Percentiles rank a stretch among this genome's conserved stretches.
Conservation (phyloP, 2,329 filamentous ascomycete genomes). For the Furcasterigmium furcatum region DNA sequence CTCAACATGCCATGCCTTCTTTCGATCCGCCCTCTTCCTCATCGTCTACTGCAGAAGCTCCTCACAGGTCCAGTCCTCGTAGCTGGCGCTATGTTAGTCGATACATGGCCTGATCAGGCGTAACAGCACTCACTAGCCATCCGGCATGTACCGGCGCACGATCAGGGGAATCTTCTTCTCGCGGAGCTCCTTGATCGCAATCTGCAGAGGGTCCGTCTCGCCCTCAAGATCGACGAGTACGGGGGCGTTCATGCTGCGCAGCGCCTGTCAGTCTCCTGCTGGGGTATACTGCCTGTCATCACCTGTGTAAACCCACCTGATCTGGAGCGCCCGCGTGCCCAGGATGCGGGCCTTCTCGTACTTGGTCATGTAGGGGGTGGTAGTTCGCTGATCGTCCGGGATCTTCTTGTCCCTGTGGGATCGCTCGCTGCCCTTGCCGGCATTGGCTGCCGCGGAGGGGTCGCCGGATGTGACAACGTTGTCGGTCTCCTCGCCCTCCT, state of each 20-base stretch:
- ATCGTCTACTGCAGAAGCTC: constrained; percentile 78
- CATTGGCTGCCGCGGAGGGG: constrained; percentile 55
- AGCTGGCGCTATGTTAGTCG: constrained; percentile 49
- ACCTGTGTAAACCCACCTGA: constrained; percentile 64
- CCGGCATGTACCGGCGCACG: constrained; percentile 90
- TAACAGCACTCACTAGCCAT: constrained; percentile 74
- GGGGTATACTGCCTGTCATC: too few species aligned
- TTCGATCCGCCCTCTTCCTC: too few species aligned
- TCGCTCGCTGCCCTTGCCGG: constrained; percentile 49
- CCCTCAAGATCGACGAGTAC: constrained; percentile 95
- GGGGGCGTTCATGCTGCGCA: constrained; percentile 85
- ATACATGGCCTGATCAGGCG: background rate
- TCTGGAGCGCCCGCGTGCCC: constrained; percentile 90
- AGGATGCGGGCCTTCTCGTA: constrained; percentile 94
- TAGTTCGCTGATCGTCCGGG: constrained; percentile 79
- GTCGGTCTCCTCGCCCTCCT: constrained; percentile 52
- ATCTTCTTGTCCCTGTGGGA: constrained; percentile 81
- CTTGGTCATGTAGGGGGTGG: constrained; percentile 99
- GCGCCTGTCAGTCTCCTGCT: background rate
- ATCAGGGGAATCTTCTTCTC: constrained; percentile 99
- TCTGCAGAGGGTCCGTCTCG: constrained; percentile 95
- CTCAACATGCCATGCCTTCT: too few species aligned
- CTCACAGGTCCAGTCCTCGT: constrained; percentile 99
- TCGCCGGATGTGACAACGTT: constrained; percentile 61
- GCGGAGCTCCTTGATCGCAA: constrained; percentile 93